A percentile compares a stretch with the other conserved stretches of the same genome.
phyloP scores from a whole-genome alignment of 345 rosid species.

The Lagerstroemia speciosa region DNA sequence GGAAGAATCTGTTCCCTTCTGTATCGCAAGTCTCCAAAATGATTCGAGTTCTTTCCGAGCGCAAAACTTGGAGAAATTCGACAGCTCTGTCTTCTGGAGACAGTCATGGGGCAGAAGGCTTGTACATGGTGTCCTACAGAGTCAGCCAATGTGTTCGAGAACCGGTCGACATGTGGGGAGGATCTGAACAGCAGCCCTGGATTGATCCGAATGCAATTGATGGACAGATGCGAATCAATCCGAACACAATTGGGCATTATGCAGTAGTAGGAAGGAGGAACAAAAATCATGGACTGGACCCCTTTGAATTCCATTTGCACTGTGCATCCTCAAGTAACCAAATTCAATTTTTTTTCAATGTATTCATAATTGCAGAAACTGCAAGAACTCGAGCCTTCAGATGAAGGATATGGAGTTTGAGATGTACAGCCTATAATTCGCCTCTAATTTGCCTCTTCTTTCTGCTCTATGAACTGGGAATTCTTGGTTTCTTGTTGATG shows the following conservation, averaged over 20 bases:
- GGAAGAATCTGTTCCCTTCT: background rate
- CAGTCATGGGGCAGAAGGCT: background rate
- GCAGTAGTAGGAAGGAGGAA: too few relatives aligned
- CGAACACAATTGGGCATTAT: too few relatives aligned
- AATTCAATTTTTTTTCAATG: background rate
- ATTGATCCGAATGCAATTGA: too few relatives aligned
- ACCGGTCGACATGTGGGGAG: background rate
- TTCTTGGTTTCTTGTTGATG: background rate
- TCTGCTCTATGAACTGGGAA: background rate
- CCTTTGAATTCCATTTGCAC: background rate
- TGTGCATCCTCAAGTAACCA: background rate
- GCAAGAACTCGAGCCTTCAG: too few relatives aligned
- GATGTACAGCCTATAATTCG: too few relatives aligned
- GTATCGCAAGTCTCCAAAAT: background rate
- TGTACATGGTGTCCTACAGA: background rate
- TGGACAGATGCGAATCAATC: too few relatives aligned
- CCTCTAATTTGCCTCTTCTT: background rate
- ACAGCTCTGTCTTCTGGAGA: background rate
- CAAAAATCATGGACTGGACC: too few relatives aligned
- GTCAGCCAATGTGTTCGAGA: background rate
- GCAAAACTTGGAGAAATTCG: background rate
- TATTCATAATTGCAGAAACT: background rate
- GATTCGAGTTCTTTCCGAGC: background rate
- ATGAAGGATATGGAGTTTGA: too few relatives aligned
- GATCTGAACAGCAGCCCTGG: background rate